A percentile compares a stretch with the other conserved stretches of the same genome.
Evolutionary conservation across 2,329 filamentous ascomycete genomes (phyloP).

Genomic region (Microthyrium microscopicum): DNA sequence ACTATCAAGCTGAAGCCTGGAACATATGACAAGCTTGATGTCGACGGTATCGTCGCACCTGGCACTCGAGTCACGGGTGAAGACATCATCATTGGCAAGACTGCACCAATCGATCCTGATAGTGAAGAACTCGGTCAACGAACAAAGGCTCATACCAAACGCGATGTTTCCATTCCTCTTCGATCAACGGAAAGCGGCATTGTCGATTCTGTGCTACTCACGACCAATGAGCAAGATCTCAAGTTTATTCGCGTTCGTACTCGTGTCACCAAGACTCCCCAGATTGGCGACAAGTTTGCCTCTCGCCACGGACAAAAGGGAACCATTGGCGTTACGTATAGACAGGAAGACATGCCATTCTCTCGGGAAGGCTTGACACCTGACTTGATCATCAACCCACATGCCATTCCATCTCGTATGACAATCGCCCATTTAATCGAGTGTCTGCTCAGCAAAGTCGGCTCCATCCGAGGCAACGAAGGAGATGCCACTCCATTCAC

Average conservation of each 20-base stretch:
- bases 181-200: conserved; percentile 95
- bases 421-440: conserved; percentile 99
- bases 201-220: conserved; percentile 81
- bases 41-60: conserved; percentile 86
- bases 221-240: conserved; percentile 84
- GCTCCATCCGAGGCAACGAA: conserved; percentile 81
- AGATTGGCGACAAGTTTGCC: conserved; percentile 98
- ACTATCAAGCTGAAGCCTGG: conserved; percentile 87
- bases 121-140: conserved; percentile 86
- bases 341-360: conserved; percentile 98
- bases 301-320: conserved; percentile 98
- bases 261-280: conserved; percentile 90
- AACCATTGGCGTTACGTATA: conserved; percentile 96
- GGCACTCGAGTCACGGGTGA: conserved; percentile 91
- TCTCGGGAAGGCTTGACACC: conserved; percentile 79
- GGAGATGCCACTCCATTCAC: conserved; percentile 97
- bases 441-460: conserved; percentile 92
- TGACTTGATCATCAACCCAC: conserved; percentile 96
- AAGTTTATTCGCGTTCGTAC: conserved; percentile 97
- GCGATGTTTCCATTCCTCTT: conserved; percentile 88
- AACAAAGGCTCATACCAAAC: conserved; percentile 77
- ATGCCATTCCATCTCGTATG: conserved; percentile 99
- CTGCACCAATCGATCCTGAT: conserved; percentile 82
- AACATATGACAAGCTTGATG: conserved; percentile 93
- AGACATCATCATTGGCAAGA: conserved; percentile 98